Conservation (phyloP, 2,329 filamentous ascomycete genomes). For the Lachnellula hyalina region DNA sequence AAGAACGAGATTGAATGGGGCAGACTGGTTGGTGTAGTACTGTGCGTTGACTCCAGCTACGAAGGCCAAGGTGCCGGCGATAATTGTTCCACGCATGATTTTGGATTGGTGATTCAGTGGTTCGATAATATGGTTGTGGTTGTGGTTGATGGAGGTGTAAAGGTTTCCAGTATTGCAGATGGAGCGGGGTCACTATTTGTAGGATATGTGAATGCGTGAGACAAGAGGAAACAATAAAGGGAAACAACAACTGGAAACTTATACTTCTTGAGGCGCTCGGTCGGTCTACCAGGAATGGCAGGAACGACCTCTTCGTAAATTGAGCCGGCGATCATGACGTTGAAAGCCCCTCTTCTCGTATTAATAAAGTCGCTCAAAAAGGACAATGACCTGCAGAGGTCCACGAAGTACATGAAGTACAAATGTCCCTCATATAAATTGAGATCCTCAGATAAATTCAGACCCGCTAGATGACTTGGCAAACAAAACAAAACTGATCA, state of each 20-base stretch:
- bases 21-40: slow-evolving; percentile 33
- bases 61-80: slow-evolving; percentile 17
- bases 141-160: too few relatives aligned
- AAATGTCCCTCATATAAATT: too few relatives aligned
- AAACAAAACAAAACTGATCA: too few relatives aligned
- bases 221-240: background rate
- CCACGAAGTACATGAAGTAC: too few relatives aligned
- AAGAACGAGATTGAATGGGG: slow-evolving; percentile 40
- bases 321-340: background rate
- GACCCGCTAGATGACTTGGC: too few relatives aligned
- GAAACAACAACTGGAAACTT: background rate
- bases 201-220: background rate
- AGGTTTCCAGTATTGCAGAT: too few relatives aligned
- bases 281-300: background rate
- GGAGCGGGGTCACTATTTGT: background rate
- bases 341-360: background rate
- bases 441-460: too few relatives aligned
- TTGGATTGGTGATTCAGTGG: background rate
- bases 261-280: background rate
- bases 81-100: slow-evolving; percentile 21
- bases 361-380: background rate
- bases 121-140: too few relatives aligned
- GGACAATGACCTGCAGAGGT: background rate
- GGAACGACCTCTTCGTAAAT: background rate
- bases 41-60: slow-evolving; percentile 21